Evolutionary conservation across 2,329 filamentous ascomycete species (phyloP).

Genomic region (Cercospora zeina): DNA sequence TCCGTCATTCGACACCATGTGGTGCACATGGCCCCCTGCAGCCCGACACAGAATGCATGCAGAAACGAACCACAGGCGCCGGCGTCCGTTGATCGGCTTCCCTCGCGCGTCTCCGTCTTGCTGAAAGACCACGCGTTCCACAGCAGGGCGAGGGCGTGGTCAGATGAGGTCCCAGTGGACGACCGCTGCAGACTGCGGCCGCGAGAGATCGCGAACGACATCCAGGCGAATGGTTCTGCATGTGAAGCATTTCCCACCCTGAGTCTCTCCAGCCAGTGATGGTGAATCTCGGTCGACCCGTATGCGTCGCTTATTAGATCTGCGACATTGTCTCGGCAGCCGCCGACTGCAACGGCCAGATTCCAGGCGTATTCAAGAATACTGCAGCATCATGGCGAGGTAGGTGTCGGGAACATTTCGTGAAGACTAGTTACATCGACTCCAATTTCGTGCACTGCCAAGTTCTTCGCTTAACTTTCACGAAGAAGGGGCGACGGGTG

Average conservation of each 20-base stretch:
- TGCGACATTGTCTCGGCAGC: neutral
- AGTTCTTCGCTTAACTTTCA: neutral
- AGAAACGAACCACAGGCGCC: slow-evolving; percentile 3
- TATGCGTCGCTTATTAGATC: neutral
- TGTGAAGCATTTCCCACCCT: neutral
- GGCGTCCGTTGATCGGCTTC: neutral
- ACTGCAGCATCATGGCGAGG: neutral
- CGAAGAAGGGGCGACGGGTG: neutral
- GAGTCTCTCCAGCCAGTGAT: neutral
- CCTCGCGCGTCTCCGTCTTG: neutral
- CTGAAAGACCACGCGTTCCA: neutral
- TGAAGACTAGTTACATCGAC: neutral
- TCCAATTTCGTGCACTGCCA: neutral
- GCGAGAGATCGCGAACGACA: neutral
- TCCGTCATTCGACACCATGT: slow-evolving; percentile 10
- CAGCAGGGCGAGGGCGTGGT: neutral
- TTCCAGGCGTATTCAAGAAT: neutral
- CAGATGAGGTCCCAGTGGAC: slow-evolving; percentile 8
- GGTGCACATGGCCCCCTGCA: slow-evolving; percentile 16
- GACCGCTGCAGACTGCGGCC: neutral
- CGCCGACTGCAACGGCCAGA: neutral
- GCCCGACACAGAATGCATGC: slow-evolving; percentile 9
- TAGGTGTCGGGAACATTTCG: neutral
- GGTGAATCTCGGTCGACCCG: neutral
- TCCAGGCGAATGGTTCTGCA: slow-evolving; percentile 7